Evolutionary conservation across 2,329 filamentous ascomycete genomes (phyloP).

Genomic region (Blastomyces parvus): DNA sequence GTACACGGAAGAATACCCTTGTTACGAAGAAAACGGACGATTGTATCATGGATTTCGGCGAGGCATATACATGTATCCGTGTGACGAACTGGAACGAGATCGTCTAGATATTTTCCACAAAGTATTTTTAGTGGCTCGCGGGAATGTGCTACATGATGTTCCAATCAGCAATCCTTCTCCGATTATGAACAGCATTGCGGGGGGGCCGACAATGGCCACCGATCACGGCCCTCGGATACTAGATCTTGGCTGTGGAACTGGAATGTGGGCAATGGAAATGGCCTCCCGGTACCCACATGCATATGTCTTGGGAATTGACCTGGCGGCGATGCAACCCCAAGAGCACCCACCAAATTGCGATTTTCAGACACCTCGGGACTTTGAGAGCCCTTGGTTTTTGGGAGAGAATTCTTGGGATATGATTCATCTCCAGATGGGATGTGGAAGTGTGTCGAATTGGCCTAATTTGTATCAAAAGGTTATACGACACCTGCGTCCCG

Average conservation of each 20-base stretch:
- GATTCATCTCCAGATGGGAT: constrained; percentile 70
- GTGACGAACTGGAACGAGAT: constrained; percentile 68
- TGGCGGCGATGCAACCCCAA: constrained; percentile 55
- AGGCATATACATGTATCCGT: constrained; percentile 66
- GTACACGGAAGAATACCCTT: constrained; percentile 29
- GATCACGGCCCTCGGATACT: constrained; percentile 39
- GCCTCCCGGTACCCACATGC: constrained; percentile 56
- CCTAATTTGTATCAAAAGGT: constrained; percentile 60
- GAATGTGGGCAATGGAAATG: constrained; percentile 85
- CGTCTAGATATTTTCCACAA: constrained; percentile 76
- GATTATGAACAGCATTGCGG: not conserved
- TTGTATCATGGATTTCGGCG: constrained; percentile 58
- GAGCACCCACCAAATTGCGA: constrained; percentile 59
- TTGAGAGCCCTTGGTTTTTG: constrained; percentile 64
- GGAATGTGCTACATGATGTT: constrained; percentile 36
- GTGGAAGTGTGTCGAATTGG: constrained; percentile 72
- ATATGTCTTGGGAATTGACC: constrained; percentile 53
- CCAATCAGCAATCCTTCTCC: constrained; percentile 19
- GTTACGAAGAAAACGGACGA: constrained; percentile 57
- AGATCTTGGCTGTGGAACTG: constrained; percentile 73
- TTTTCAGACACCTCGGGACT: constrained; percentile 61
- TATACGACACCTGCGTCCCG: constrained; percentile 65
- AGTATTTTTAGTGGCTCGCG: constrained; percentile 57
- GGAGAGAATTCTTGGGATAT: constrained; percentile 66
- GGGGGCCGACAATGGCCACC: constrained; percentile 9